Evolutionary conservation across 441 rosid genomes (phyloP).

Genomic region (Pelargonium australe): DNA sequence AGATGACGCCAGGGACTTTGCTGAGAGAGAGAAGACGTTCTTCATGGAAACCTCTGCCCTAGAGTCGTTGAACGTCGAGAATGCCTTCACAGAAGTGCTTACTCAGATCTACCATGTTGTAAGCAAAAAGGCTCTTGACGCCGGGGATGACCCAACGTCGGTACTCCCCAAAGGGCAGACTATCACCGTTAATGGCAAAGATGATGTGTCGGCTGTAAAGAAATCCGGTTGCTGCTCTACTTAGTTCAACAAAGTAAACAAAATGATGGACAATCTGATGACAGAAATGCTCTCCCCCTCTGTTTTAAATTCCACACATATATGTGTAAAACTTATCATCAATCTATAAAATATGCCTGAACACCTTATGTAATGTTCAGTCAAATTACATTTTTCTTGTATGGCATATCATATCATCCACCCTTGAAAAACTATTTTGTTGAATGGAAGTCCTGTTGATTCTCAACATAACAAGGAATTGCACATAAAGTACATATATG

Average conservation of each 20-base stretch:
- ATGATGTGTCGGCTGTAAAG: background rate
- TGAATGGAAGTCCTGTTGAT: no score
- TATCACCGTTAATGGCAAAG: background rate
- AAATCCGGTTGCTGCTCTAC: background rate
- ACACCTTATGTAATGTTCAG: no score
- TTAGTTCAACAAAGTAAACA: background rate
- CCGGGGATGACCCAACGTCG: background rate
- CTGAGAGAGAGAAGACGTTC: background rate
- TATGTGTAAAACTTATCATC: no score
- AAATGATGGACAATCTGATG: no score
- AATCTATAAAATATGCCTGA: no score
- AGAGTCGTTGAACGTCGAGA: background rate
- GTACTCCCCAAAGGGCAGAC: background rate
- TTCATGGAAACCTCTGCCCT: slow-evolving; percentile 1
- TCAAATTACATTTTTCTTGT: no score
- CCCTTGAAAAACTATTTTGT: no score
- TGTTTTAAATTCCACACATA: no score
- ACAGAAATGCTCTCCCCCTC: no score
- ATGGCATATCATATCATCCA: no score
- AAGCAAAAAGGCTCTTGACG: background rate
- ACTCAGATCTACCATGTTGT: background rate
- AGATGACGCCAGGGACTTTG: background rate
- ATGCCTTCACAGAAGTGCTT: background rate
- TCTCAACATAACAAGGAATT: no score
- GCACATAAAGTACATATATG: no score